These are phyloP conservation scores for Phytopythium vexans DNA, from an alignment of 352 stramenopile species.

Conservation along the genomic window DNA sequence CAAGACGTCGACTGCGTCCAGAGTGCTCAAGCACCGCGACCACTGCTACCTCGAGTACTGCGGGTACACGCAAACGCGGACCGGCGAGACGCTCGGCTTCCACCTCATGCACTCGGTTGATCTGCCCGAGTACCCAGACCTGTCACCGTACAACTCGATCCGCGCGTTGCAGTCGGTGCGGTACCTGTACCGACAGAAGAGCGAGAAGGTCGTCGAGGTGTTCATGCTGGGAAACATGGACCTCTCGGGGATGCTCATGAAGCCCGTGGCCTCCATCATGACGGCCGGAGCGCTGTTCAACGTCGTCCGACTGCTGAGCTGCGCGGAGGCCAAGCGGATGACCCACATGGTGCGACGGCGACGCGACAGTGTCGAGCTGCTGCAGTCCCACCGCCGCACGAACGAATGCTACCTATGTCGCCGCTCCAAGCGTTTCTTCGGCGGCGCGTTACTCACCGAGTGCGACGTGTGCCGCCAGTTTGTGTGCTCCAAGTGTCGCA, in stretches of 20 bases:
- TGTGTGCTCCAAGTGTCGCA: constrained; percentile 44
- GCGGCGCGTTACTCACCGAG: constrained; percentile 22
- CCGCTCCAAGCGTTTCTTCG: constrained; percentile 37
- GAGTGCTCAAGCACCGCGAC: constrained; percentile 22
- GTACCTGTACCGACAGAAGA: constrained; percentile 41
- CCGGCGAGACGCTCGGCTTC: constrained; percentile 31
- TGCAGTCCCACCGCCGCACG: constrained; percentile 9
- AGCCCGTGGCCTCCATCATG: constrained; percentile 10
- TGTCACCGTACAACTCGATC: constrained; percentile 15
- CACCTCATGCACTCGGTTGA: constrained; percentile 36
- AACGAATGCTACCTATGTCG: constrained; percentile 21
- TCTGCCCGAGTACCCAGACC: constrained; percentile 24
- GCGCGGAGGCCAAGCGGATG: constrained; percentile 42
- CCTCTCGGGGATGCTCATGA: constrained; percentile 2
- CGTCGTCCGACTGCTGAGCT: constrained; percentile 28
- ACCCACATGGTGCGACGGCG: constrained; percentile 36
- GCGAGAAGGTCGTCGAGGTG: constrained; percentile 24
- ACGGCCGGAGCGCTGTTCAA: constrained; percentile 23
- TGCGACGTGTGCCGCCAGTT: constrained; percentile 43
- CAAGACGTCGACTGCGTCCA: constrained; percentile 10
- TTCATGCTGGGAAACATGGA: constrained; percentile 37
- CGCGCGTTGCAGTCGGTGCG: constrained; percentile 13
- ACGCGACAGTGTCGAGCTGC: constrained; percentile 27
- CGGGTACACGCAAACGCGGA: constrained; percentile 21
- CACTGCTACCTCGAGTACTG: constrained; percentile 40